These are phyloP conservation scores for Penicillium riverlandense DNA, from an alignment of 495 filamentous ascomycete species.

Conservation along the genomic window DNA sequence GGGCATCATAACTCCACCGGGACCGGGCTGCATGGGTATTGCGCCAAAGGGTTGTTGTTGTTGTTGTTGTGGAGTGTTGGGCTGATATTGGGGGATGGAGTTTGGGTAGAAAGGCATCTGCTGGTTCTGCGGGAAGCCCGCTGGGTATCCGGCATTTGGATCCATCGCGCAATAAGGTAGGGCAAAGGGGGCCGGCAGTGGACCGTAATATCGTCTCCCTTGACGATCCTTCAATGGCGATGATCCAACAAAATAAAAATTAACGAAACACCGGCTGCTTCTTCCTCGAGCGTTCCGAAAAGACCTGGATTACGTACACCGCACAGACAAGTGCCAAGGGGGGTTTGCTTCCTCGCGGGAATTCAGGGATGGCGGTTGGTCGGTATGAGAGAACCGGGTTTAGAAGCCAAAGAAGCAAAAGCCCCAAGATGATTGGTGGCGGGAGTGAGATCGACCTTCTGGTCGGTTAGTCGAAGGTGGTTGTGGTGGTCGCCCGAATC, in stretches of 20 bases:
- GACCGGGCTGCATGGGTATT: conserved; percentile 33
- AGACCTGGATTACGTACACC: conserved; percentile 13
- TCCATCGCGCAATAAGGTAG: conserved; percentile 31
- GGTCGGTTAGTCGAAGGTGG: conserved; percentile 3
- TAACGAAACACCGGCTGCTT: too few relatives aligned
- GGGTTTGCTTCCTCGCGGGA: conserved; percentile 7
- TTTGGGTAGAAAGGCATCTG: conserved; percentile 39
- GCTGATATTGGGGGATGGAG: conserved; percentile 30
- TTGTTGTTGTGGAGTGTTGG: conserved; percentile 24
- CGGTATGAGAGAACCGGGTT: background rate
- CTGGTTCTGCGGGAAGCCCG: conserved; percentile 33
- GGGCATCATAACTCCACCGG: conserved; percentile 40
- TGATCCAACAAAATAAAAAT: too few relatives aligned
- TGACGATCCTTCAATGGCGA: background rate
- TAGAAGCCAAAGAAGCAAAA: background rate
- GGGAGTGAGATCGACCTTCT: conserved; percentile 12
- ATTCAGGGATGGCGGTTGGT: conserved; percentile 17
- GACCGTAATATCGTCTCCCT: conserved; percentile 9
- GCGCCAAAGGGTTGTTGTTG: conserved; percentile 32
- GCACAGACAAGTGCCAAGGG: conserved; percentile 14
- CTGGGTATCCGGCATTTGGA: conserved; percentile 35
- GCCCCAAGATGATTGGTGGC: conserved; percentile 16
- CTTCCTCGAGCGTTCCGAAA: too few relatives aligned
- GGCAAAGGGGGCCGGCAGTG: conserved; percentile 4
- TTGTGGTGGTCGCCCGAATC: conserved; percentile 14